phyloP scores from a whole-genome alignment of 176 grass and related monocot species.

The Thalia dealbata region DNA sequence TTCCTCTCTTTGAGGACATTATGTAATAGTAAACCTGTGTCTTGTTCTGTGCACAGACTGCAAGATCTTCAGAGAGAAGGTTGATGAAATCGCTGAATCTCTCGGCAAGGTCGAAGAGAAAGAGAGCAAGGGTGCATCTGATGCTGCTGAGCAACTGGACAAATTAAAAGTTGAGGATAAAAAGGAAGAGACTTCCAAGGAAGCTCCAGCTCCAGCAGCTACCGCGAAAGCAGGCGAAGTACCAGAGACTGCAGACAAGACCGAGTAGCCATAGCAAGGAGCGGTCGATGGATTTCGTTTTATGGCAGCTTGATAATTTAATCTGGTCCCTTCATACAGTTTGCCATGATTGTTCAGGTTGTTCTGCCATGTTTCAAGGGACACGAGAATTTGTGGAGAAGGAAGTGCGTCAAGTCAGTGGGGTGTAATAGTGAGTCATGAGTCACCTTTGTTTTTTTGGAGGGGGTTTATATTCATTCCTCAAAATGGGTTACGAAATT shows the following conservation, averaged over 20 bases:
- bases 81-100: conserved; percentile 7
- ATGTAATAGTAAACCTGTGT: not conserved
- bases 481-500: too few species aligned
- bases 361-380: too few species aligned
- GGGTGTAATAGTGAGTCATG: too few species aligned
- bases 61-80: conserved; percentile 10
- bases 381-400: too few species aligned
- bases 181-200: not conserved
- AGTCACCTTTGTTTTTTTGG: too few species aligned
- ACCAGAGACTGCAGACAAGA: not conserved
- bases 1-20: not conserved
- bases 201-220: not conserved
- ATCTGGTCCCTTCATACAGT: too few species aligned
- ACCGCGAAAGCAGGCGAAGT: not conserved
- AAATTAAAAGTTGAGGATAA: not conserved
- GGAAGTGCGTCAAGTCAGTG: too few species aligned
- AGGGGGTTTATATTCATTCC: too few species aligned
- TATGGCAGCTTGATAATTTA: not conserved
- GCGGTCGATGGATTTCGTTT: not conserved
- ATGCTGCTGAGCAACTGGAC: not conserved
- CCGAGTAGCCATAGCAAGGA: not conserved
- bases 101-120: not conserved
- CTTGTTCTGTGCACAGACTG: not conserved
- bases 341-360: too few species aligned
- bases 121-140: not conserved